Evolutionary conservation across 73 alveolate genomes (phyloP).

Genomic region (Paramecium bursaria): DNA sequence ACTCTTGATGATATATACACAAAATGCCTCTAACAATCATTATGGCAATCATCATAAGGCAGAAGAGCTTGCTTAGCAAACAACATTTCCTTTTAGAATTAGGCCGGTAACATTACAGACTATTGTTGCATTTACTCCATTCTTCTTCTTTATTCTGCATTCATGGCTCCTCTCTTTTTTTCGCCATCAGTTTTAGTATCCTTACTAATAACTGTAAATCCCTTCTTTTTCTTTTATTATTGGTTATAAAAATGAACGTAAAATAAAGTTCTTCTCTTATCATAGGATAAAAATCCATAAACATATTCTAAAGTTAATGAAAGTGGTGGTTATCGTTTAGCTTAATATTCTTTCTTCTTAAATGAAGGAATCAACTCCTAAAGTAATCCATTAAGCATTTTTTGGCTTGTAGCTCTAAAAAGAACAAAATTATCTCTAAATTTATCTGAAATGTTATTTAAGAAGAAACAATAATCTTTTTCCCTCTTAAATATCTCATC

Average conservation of each 20-base stretch:
- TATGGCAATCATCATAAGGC: constrained; percentile 66
- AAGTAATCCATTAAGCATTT: constrained; percentile 53
- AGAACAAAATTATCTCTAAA: constrained; percentile 65
- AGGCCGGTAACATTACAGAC: constrained; percentile 37
- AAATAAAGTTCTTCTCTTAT: constrained; percentile 78
- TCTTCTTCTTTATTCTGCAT: constrained; percentile 32
- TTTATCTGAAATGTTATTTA: constrained; percentile 66
- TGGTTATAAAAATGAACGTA: constrained; percentile 75
- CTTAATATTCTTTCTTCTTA: constrained; percentile 55
- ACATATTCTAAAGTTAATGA: constrained; percentile 79
- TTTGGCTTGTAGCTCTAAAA: constrained; percentile 64
- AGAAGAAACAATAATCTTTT: constrained; percentile 56
- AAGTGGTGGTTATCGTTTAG: constrained; percentile 79
- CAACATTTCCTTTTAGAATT: constrained; percentile 51
- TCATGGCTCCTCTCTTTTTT: not conserved
- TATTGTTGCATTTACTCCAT: constrained; percentile 54
- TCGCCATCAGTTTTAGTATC: not conserved
- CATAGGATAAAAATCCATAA: constrained; percentile 82
- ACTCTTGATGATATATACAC: constrained; percentile 85
- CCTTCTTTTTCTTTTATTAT: constrained; percentile 13
- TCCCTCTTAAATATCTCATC: constrained; percentile 69
- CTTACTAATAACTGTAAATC: not conserved
- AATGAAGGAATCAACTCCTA: constrained; percentile 36
- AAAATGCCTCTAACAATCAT: constrained; percentile 80
- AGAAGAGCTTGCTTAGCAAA: constrained; percentile 56